These are phyloP conservation scores for Penicillium lividum DNA, from an alignment of 495 filamentous ascomycete species.

Conservation along the genomic window DNA sequence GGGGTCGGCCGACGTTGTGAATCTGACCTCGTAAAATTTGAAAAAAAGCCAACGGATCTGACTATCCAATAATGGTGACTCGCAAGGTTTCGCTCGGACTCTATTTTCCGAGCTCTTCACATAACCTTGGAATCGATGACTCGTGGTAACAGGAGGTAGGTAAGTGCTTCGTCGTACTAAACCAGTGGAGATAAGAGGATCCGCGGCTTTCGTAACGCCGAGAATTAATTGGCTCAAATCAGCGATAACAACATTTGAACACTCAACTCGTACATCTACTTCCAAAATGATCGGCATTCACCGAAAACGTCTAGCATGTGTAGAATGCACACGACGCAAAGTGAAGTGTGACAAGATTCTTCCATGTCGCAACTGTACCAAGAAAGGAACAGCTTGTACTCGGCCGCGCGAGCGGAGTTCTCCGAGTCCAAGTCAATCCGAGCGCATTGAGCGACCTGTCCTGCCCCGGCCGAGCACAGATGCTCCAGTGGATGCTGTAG, in stretches of 20 bases:
- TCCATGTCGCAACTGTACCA: slow-evolving; percentile 30
- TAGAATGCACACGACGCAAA: slow-evolving; percentile 31
- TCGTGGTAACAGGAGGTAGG: too few relatives aligned
- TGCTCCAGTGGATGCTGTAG: slow-evolving; percentile 2
- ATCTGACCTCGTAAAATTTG: too few relatives aligned
- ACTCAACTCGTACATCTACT: neutral
- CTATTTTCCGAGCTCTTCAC: too few relatives aligned
- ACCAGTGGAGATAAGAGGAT: neutral
- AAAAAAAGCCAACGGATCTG: too few relatives aligned
- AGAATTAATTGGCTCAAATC: neutral
- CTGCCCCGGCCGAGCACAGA: slow-evolving; percentile 10
- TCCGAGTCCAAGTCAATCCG: slow-evolving; percentile 15
- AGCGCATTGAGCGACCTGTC: neutral
- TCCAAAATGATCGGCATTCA: slow-evolving; percentile 18
- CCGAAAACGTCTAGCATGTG: slow-evolving; percentile 29
- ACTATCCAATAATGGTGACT: too few relatives aligned
- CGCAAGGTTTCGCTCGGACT: too few relatives aligned
- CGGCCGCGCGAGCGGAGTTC: slow-evolving; percentile 20
- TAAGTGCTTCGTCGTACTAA: neutral
- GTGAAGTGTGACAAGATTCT: slow-evolving; percentile 33
- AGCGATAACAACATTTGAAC: neutral
- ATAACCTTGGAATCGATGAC: too few relatives aligned
- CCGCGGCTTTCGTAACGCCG: slow-evolving; percentile 10
- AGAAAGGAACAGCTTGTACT: slow-evolving; percentile 19
- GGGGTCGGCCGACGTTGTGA: neutral